phyloP scores from a whole-genome alignment of 495 filamentous ascomycete genomes.

The Friedmanniomyces simplex region DNA sequence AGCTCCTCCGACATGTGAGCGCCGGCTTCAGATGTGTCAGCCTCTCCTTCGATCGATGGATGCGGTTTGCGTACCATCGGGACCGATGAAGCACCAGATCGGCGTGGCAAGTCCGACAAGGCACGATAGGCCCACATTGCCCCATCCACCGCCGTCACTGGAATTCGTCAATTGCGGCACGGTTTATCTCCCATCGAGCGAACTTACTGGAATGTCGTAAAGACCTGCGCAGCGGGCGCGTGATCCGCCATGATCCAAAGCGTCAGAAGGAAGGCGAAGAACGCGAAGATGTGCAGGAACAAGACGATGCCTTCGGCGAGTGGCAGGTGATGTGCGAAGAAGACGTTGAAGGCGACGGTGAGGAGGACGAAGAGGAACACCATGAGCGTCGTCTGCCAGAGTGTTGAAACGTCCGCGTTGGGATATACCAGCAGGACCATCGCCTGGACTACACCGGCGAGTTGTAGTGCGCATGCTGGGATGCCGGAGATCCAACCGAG shows the following conservation, averaged over 20 bases:
- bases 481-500: conserved; percentile 34
- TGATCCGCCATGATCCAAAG: conserved; percentile 26
- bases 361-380: conserved; percentile 21
- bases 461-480: conserved; percentile 31
- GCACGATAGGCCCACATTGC: conserved; percentile 22
- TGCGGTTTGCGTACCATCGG: conserved; percentile 9
- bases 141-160: conserved; percentile 23
- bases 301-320: conserved; percentile 28
- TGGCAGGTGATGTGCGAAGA: conserved; percentile 24
- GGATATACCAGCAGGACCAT: conserved; percentile 34
- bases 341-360: conserved; percentile 27
- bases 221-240: conserved; percentile 21
- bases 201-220: conserved; percentile 18
- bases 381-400: conserved; percentile 28
- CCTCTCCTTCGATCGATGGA: neutral
- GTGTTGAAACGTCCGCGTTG: conserved; percentile 14
- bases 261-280: conserved; percentile 28
- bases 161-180: neutral
- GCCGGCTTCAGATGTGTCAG: conserved; percentile 4
- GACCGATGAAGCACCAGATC: conserved; percentile 30
- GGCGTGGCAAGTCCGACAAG: conserved; percentile 26
- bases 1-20: conserved; percentile 32
- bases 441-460: conserved; percentile 37
- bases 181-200: neutral
- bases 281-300: conserved; percentile 26